Percentiles rank a stretch among this genome's conserved stretches.
phyloP scores from a whole-genome alignment of 495 filamentous ascomycete genomes.

The Apiosordaria backusii region DNA sequence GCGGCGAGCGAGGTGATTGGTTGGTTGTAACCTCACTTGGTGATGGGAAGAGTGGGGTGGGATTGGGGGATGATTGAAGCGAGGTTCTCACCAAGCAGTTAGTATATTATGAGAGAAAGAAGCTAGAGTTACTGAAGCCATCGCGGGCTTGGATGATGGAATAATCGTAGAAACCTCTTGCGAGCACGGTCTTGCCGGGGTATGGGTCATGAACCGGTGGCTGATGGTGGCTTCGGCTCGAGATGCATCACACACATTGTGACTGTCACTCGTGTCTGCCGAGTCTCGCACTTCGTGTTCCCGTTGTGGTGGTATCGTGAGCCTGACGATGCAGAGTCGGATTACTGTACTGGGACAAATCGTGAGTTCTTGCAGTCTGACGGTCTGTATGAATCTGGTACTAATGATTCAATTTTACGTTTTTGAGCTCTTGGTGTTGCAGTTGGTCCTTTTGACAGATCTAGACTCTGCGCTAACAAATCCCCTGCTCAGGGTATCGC shows the following conservation, averaged over 20 bases:
- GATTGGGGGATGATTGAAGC: background rate
- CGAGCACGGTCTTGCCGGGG: background rate
- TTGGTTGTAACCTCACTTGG: background rate
- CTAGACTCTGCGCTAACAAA: background rate
- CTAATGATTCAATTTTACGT: background rate
- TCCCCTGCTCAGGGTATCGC: background rate
- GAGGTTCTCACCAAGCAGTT: background rate
- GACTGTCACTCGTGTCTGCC: background rate
- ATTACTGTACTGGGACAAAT: background rate
- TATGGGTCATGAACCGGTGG: background rate
- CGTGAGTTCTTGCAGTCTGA: background rate
- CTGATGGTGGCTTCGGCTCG: background rate
- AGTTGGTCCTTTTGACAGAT: constrained; percentile 1
- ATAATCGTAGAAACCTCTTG: background rate
- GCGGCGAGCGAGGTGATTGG: background rate
- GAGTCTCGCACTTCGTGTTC: background rate
- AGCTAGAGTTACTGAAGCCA: background rate
- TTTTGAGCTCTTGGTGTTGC: background rate
- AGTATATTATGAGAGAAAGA: no score
- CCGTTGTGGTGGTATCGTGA: background rate
- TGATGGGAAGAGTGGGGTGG: background rate
- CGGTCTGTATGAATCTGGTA: no score
- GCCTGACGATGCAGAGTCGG: background rate
- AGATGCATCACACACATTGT: background rate
- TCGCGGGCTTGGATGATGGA: background rate